A percentile compares a stretch with the other conserved stretches of the same genome.
phyloP scores from a whole-genome alignment of 2,329 filamentous ascomycete genomes.

The Ambrosiella beaveri region DNA sequence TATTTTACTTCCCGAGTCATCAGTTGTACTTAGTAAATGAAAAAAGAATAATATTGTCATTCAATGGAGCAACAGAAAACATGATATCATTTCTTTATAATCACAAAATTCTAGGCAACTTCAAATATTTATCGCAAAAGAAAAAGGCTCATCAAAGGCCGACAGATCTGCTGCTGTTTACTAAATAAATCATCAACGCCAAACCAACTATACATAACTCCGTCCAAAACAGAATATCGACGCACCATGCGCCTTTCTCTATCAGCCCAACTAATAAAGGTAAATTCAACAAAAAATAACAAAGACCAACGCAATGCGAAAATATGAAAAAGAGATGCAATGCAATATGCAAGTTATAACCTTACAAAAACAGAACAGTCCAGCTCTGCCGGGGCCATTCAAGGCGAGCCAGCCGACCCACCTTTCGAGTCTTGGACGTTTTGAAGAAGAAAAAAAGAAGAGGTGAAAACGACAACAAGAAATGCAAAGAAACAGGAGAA shows the following conservation, averaged over 20 bases:
- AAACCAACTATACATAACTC: no score
- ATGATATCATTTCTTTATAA: neutral
- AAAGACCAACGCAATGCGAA: neutral
- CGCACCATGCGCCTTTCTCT: neutral
- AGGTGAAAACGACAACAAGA: neutral
- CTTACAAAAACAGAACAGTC: neutral
- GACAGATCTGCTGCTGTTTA: neutral
- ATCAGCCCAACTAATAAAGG: neutral
- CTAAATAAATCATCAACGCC: neutral
- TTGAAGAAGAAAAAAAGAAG: neutral
- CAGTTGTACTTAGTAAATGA: no score
- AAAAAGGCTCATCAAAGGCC: conserved; percentile 3
- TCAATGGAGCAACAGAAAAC: no score
- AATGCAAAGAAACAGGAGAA: neutral
- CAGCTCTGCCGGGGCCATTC: neutral
- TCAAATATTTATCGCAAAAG: neutral
- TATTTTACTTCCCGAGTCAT: neutral
- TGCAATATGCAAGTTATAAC: neutral
- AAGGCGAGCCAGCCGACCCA: neutral
- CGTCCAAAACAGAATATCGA: no score
- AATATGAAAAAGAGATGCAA: neutral
- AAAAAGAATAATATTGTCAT: no score
- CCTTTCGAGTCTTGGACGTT: neutral
- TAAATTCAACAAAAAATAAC: neutral
- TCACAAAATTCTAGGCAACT: neutral